Conservation (phyloP, 176 grass and related monocot species). For the Zoysia japonica region DNA sequence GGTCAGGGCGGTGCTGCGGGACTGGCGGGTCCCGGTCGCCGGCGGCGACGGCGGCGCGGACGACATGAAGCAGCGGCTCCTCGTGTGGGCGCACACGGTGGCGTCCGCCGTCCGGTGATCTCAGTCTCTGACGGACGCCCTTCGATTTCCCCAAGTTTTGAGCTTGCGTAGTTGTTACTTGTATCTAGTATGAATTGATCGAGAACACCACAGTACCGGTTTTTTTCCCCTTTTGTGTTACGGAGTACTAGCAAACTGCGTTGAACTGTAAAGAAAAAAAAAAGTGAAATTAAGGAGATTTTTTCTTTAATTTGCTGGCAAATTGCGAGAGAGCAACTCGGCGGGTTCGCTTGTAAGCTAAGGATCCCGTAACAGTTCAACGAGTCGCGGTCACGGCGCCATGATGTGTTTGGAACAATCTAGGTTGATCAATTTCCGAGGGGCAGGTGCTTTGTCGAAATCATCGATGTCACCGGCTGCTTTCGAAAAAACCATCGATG, state of each 20-base stretch:
- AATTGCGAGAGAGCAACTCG: constrained; percentile 30
- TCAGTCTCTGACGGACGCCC: not conserved
- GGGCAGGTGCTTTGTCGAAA: constrained; percentile 33
- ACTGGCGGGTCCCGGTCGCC: constrained; percentile 54
- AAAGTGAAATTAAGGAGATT: not conserved
- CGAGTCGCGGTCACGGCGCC: constrained; percentile 7
- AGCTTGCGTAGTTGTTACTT: not conserved
- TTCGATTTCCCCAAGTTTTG: not conserved
- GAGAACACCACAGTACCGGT: too few relatives aligned
- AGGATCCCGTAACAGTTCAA: constrained; percentile 29
- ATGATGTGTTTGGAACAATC: constrained; percentile 38
- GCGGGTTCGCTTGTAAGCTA: constrained; percentile 48
- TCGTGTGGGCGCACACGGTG: constrained; percentile 85
- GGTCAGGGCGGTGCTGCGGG: constrained; percentile 47
- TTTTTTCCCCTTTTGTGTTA: too few relatives aligned
- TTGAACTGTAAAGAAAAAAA: not conserved
- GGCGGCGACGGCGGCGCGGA: constrained; percentile 31
- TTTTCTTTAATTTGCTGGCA: not conserved
- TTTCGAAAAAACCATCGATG: not conserved
- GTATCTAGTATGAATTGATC: too few relatives aligned
- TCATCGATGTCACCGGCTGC: not conserved
- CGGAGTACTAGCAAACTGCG: too few relatives aligned
- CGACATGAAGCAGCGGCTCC: constrained; percentile 77
- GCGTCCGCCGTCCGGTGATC: constrained; percentile 71
- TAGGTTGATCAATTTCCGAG: not conserved